Conservation (phyloP, 495 filamentous ascomycete species). For the Penicillium taxi region DNA sequence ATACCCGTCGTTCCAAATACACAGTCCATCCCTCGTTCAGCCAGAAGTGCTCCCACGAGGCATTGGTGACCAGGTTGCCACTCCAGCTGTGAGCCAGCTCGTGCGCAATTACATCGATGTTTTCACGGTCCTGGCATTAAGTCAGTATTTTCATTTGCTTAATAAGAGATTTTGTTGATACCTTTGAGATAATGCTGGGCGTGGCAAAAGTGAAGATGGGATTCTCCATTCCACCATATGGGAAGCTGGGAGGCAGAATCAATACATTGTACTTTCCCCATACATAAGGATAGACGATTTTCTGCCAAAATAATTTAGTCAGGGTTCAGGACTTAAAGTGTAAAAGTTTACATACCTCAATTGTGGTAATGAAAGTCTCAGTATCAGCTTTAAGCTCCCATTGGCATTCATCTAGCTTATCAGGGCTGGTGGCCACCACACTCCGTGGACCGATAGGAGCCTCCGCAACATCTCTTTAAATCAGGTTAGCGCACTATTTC, state of each 20-base stretch:
- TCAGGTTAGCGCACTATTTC: no score
- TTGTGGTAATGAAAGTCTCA: constrained; percentile 80
- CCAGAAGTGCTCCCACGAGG: constrained; percentile 97
- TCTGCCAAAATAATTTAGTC: constrained; percentile 24
- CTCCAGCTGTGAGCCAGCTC: constrained; percentile 90
- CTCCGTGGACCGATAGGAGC: constrained; percentile 81
- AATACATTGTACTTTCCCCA: constrained; percentile 96
- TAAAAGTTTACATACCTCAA: constrained; percentile 48
- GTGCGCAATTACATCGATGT: constrained; percentile 94
- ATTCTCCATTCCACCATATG: constrained; percentile 90
- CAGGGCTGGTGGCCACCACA: constrained; percentile 74
- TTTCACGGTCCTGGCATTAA: constrained; percentile 62
- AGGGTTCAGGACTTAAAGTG: background rate
- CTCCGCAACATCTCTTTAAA: constrained; percentile 60
- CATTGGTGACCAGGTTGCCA: constrained; percentile 84
- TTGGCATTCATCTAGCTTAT: constrained; percentile 73
- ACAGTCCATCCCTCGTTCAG: constrained; percentile 94
- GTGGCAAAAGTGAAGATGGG: constrained; percentile 91
- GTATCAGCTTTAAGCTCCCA: constrained; percentile 87
- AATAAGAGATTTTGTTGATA: constrained; percentile 5
- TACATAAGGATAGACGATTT: constrained; percentile 76
- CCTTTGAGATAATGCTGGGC: constrained; percentile 79
- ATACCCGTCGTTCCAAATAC: constrained; percentile 76
- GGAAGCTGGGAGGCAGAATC: constrained; percentile 83
- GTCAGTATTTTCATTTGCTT: background rate